phyloP scores from a whole-genome alignment of 768 basidiomycete genomes.

The Amanita pallidorosea region DNA sequence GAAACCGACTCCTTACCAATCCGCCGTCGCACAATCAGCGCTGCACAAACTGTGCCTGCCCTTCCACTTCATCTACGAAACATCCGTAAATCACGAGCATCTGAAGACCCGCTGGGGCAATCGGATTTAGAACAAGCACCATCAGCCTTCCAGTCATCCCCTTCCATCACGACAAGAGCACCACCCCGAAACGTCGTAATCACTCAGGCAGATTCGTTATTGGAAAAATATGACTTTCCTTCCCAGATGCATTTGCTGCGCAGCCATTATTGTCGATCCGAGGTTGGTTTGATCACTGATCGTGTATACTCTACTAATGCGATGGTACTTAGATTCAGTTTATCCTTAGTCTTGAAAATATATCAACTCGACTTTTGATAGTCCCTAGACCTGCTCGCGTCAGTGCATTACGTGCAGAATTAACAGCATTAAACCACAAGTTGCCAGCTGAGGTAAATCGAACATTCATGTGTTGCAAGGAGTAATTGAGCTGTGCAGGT shows the following conservation, averaged over 20 bases:
- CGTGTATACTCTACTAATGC: conserved; percentile 5
- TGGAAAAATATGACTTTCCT: conserved; percentile 56
- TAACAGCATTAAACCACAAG: conserved; percentile 92
- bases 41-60: conserved; percentile 66
- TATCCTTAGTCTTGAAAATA: conserved; percentile 79
- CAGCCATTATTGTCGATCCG: conserved; percentile 81
- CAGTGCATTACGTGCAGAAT: conserved; percentile 90
- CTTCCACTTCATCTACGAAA: conserved; percentile 52
- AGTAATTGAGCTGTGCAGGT: conserved; percentile 32
- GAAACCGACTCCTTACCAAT: conserved; percentile 11
- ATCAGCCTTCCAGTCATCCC: conserved; percentile 61
- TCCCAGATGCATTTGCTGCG: conserved; percentile 68
- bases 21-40: conserved; percentile 42
- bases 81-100: conserved; percentile 42
- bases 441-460: conserved; percentile 81
- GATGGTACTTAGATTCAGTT: conserved; percentile 58
- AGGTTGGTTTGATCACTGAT: conserved; percentile 35
- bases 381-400: conserved; percentile 92
- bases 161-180: conserved; percentile 45
- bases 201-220: conserved; percentile 40
- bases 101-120: conserved; percentile 70
- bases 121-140: conserved; percentile 34
- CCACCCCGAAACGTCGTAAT: conserved; percentile 32
- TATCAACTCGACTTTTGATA: conserved; percentile 84
- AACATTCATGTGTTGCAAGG: conserved; percentile 1